phyloP scores from a whole-genome alignment of 805 yeast genomes.

The Candida namnaoensis region DNA sequence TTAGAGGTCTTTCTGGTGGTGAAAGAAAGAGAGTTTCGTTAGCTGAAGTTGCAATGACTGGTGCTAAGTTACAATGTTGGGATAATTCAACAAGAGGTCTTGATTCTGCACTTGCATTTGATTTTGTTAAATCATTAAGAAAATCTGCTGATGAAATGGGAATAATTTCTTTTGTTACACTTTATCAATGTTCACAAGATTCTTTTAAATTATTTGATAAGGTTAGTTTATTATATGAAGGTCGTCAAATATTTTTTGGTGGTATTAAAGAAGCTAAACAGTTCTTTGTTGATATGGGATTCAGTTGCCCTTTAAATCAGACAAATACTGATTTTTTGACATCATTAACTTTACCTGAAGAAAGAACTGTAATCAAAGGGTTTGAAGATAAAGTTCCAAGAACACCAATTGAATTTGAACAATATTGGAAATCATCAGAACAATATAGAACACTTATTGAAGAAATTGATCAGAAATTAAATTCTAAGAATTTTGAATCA shows the following conservation, averaged over 20 bases:
- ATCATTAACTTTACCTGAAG: slow-evolving; percentile 41
- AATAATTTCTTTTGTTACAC: slow-evolving; percentile 46
- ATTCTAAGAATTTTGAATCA: too few relatives aligned
- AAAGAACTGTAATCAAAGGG: slow-evolving; percentile 31
- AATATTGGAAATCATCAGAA: slow-evolving; percentile 34
- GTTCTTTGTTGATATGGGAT: slow-evolving; percentile 43
- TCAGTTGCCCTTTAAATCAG: slow-evolving; percentile 41
- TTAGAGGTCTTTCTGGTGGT: slow-evolving; percentile 66
- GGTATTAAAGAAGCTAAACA: slow-evolving; percentile 30
- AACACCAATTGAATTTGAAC: slow-evolving; percentile 39
- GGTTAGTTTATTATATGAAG: slow-evolving; percentile 41
- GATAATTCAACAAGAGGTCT: slow-evolving; percentile 54
- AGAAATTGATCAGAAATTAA: slow-evolving; percentile 43
- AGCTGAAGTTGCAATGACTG: slow-evolving; percentile 43
- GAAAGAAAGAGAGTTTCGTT: slow-evolving; percentile 63
- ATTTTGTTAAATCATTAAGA: slow-evolving; percentile 40
- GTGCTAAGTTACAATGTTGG: slow-evolving; percentile 40
- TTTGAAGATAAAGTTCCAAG: slow-evolving; percentile 37
- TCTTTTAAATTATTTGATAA: slow-evolving; percentile 43
- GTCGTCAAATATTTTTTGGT: slow-evolving; percentile 45
- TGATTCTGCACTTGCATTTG: slow-evolving; percentile 51
- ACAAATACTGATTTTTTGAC: slow-evolving; percentile 50
- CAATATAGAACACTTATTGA: slow-evolving; percentile 27
- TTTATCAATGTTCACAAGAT: slow-evolving; percentile 44
- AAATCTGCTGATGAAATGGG: slow-evolving; percentile 36